Evolutionary conservation across 345 rosid species (phyloP), one percentile per base, ranked within the genome.

Genomic region (Citrus medica): DNA sequence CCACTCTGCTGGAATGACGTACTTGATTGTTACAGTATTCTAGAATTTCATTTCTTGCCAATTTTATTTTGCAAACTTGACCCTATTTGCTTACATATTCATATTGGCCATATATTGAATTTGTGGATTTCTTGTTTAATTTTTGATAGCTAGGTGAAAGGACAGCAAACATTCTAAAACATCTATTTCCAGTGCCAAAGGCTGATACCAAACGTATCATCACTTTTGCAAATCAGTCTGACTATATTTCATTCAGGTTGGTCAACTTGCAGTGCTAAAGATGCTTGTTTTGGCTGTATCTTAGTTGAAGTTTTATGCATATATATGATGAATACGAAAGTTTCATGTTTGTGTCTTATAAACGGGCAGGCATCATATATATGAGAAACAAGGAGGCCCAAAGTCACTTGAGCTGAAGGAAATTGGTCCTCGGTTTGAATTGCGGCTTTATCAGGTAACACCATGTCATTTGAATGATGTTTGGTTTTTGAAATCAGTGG

Each of bases 161-260:
- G 87, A 85, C 95, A 48, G 85, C 83, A 22, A 92, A 87, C 84
- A 85, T 96, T 79, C 85, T 96, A 71, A 96, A 92, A 84, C 95
- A 96, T 86, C 82, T 96, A 56, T 96, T 96, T 86, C 98, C 99
- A 67, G 87, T 87, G 85, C 98, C 97, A 32, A 96, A 93, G 87
- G 85, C 77, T 22, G 97, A 94, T 71, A 80, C 94, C 48, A 92
- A 85, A 71, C 93, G 98, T 14, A 91, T 94, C 19, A 85, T 96
- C 78, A 94, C 98, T 35, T 92, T 94, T 76, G 91, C 97, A 58
- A 94, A 89, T 84, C 88, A 90, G 63, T 87, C 92, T 27, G 97
- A 94, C 85, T 89, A 90, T 66, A 74, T 96, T 48, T 94, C 98
- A 59, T 96, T 96, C 93, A 96, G 99, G 99, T 96, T 83, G 62